Base-by-base conservation (phyloP, 2,329 filamentous ascomycete species). In the Sclerotinia subarctica region DNA sequence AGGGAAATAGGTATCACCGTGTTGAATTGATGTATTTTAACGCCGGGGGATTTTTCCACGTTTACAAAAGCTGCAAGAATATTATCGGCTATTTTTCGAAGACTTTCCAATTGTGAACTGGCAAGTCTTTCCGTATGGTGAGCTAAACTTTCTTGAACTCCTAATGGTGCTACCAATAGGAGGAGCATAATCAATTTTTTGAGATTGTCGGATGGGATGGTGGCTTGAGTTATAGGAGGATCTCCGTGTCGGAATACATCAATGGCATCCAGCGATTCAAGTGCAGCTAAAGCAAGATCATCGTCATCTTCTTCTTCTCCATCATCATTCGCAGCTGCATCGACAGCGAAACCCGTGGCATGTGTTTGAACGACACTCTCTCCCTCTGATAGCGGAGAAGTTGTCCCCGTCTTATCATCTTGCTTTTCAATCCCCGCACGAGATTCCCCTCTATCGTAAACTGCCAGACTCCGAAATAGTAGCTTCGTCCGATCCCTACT, bases 141-240 rank as follows among this genome's bases (percentile, higher is more conserved):
- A 0, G 90, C 86, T 19, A 93, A 77, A 67, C 82, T 87, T 76
- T 92, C 88, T 73, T 90, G 88, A 0, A 86, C 79, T 58, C 84
- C 82, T 6, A 93, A 79, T 0, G 90, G 89, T 1, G 90, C 87
- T 47, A 87, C 81, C 11, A 93, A 79, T 1, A 93, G 80, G 17
- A 93, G 81, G 5, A 93, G 81, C 85, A 91, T 89, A 42, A 93
- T 78, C 10, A 93, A 79, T 73, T 87, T 89, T 56, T 88, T 84
- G 67, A 92, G 86, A 74, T 92, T 92, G 75, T 93, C 90, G 0
- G 87, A 85, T 0, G 90, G 90, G 63, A 93, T 90, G 72, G 90
- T 87, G 42, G 89, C 87, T n/a, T 85, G 84, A 54, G 86, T 83
- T 0, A 86, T 84, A 4, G 82, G 82, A 4, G 78, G 76, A 69